These are phyloP conservation scores for Williopsis jadinii DNA, from an alignment of 1,139 yeast genomes.

Conservation along the genomic window DNA sequence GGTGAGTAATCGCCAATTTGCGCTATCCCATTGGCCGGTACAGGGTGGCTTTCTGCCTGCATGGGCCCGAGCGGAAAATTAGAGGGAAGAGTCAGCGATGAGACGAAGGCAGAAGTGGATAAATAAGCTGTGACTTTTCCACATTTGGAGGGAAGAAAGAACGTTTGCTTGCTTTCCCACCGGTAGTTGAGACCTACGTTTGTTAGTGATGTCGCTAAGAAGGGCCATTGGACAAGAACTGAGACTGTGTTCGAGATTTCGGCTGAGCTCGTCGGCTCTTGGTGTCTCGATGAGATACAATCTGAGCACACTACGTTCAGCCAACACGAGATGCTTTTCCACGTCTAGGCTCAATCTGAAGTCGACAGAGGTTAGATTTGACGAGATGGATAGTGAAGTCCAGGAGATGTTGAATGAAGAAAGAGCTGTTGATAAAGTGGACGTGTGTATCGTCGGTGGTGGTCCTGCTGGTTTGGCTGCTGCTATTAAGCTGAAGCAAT, in stretches of 20 bases:
- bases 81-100: background rate
- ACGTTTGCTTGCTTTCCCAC: no score
- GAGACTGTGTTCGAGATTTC: background rate
- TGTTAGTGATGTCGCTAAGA: background rate
- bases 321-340: constrained; percentile 4
- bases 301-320: background rate
- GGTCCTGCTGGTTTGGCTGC: constrained; percentile 97
- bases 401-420: constrained; percentile 45
- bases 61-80: no score
- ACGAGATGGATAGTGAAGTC: constrained; percentile 37
- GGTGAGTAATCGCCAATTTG: constrained; percentile 6
- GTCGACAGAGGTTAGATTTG: constrained; percentile 27
- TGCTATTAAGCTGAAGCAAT: constrained; percentile 80
- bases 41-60: background rate
- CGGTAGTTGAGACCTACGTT: no score
- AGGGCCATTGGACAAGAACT: background rate
- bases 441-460: constrained; percentile 93
- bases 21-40: constrained; percentile 6
- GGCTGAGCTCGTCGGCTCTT: background rate
- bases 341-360: background rate
- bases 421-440: constrained; percentile 78
- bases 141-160: background rate
- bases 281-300: background rate
- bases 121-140: background rate
- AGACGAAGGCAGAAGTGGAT: background rate